Base-by-base conservation (phyloP, 768 basidiomycete genomes). In the Suillus spraguei region DNA sequence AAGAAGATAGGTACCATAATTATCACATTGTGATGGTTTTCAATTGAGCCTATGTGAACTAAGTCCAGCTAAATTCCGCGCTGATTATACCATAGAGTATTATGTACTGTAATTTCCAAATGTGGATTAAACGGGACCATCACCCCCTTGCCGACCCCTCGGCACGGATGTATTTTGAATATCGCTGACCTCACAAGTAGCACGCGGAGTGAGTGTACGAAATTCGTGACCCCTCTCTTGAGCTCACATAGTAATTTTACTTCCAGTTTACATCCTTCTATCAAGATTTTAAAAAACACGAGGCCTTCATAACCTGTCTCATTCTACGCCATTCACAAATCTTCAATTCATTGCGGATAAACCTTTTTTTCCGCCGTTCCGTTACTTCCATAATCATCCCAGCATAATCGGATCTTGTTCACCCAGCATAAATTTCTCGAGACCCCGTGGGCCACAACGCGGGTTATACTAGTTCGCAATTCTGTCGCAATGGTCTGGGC, bases 1-100 rank as follows among this genome's bases (percentile, higher is more conserved):
- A 66, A 66, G 71, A 67, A 62, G 64, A 64, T 63, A 49, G 62
- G 61, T 32, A 38, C 61, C 71, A 69, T 65, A 60, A 63, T 60
- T 62, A 58, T 67, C 69, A n/a, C 41, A 41, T n/a, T 56, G 55
- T 58, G 56, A 58, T 58, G 39, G 56, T 20, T 56, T 58, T 58
- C 56, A 32, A 52, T 52, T 5, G 28, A 49, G 47, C 38, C 38
- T 49, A 49, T 49, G 47, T 8, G 24, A 28, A 41, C 39, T 58
- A 58, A 32, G 56, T 11, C 56, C 56, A 28, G 41, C 56, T 58
- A 58, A 58, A 58, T 58, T 41, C 56, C 56, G 39, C 56, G 22
- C 13, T 54, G 50, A 32, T 33, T 52, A 52, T 52, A 33, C 32
- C 52, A 13, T 49, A 28, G 3, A 24, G 14, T 49, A 16, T 39